These are phyloP conservation scores for Naganishia onofrii DNA, from an alignment of 768 basidiomycete species.

Conservation along the genomic window DNA sequence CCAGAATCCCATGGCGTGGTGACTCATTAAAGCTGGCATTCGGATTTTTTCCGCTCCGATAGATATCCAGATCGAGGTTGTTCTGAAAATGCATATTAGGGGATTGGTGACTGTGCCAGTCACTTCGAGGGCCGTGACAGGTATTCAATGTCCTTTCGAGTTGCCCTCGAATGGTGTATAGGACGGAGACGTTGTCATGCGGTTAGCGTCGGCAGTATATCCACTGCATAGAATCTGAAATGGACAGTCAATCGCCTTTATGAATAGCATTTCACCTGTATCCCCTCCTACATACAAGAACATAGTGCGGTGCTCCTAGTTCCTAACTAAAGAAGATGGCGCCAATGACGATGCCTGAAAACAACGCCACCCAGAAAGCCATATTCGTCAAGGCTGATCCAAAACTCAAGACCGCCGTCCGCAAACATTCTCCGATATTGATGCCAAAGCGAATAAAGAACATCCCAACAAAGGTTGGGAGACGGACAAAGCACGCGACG, in stretches of 20 bases:
- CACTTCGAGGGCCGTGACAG: conserved; percentile 61
- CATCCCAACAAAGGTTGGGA: neutral
- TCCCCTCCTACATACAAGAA: neutral
- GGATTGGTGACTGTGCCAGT: conserved; percentile 63
- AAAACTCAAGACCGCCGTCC: neutral
- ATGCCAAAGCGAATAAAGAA: neutral
- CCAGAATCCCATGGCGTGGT: neutral
- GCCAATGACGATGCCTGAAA: conserved; percentile 5
- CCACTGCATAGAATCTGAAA: neutral
- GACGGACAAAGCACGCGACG: neutral
- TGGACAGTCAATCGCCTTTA: conserved; percentile 3
- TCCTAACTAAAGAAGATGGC: conserved; percentile 3
- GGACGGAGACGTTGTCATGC: neutral
- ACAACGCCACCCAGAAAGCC: conserved; percentile 14
- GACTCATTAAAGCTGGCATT: neutral
- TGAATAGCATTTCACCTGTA: neutral
- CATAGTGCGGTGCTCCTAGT: neutral
- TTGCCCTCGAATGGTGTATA: conserved; percentile 40
- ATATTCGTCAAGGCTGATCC: conserved; percentile 1
- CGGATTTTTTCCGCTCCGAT: neutral
- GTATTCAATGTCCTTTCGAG: conserved; percentile 69
- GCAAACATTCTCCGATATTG: neutral
- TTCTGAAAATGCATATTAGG: conserved; percentile 67
- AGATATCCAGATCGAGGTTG: conserved; percentile 63
- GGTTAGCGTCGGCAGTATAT: neutral